Base-by-base conservation (phyloP, 768 basidiomycete genomes). In the Gyrodon lividus region DNA sequence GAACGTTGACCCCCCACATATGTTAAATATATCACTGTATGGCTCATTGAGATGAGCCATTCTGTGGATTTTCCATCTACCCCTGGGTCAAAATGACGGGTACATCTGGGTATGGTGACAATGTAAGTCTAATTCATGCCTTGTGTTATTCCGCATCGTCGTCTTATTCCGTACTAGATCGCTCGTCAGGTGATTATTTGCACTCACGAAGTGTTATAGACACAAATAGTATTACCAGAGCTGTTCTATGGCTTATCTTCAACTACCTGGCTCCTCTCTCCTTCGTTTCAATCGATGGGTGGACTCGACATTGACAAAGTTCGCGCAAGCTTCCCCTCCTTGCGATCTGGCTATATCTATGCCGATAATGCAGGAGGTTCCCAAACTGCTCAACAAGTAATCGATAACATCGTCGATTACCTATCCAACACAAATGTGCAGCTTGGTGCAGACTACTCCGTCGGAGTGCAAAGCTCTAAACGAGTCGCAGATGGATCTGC, bases 301-400 rank as follows among this genome's bases (percentile, higher is more conserved):
- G 23, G 40, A 20, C 59, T 84, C 58, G 77, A 83, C 66, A 71
- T 85, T 22, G 59, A 65, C 16, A 68, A 70, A 58, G 82, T 76
- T 39, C 80, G 85, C 47, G 72, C 77, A 26, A 76, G 78, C 33
- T 89, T 90, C 63, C 88, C 86, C 4, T 69, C 83, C 4, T 71
- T 90, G 23, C 64, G 72, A 26, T 70, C 74, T 1, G 82, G 81
- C 2, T 89, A 75, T 59, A 76, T 87, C 54, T 89, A 79, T 59
- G 89, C 76, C 3, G 88, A 89, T 70, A 90, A 87, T 52, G 89
- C 88, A 0, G 88, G 87, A 0, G 88, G 87, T 7, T 88, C 87
- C 3, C 88, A 82, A 63, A 79, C 77, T 34, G 69, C 80, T 1
- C 71, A 77, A 43, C 69, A 68, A 43, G 82, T 83, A 28, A 79